Evolutionary conservation across 371 early-diverging fungal species (phyloP).

Genomic region (Apophysomyces elegans): DNA sequence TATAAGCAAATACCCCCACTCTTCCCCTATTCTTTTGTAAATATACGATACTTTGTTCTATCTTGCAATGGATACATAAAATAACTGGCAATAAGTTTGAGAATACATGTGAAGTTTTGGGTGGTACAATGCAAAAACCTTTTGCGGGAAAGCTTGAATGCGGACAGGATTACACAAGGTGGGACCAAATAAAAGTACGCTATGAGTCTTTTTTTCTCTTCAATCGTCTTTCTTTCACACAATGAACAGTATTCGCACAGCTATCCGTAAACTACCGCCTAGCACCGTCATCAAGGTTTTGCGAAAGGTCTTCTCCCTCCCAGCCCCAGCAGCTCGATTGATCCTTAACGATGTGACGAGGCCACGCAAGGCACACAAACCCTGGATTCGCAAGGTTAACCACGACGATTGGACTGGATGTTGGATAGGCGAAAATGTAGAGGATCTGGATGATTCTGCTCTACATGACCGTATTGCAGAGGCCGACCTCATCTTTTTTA

Average conservation of each 20-base stretch:
- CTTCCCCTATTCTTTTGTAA: background rate
- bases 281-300: constrained; percentile 40
- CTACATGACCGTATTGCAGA: constrained; percentile 32
- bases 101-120: constrained; percentile 11
- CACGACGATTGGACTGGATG: constrained; percentile 46
- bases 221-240: constrained; percentile 8
- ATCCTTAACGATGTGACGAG: constrained; percentile 44
- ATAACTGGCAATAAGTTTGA: constrained; percentile 2
- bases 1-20: background rate
- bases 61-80: constrained; percentile 8
- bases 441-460: constrained; percentile 22
- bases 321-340: constrained; percentile 43
- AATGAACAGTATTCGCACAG: constrained; percentile 44
- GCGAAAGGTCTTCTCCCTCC: constrained; percentile 41
- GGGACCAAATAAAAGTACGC: background rate
- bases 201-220: constrained; percentile 11
- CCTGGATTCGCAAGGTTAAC: constrained; percentile 47
- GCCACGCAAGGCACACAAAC: constrained; percentile 41
- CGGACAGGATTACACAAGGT: background rate
- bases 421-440: constrained; percentile 48
- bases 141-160: constrained; percentile 5
- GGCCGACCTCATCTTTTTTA: constrained; percentile 44
- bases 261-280: constrained; percentile 42
- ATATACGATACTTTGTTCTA: background rate
- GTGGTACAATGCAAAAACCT: constrained; percentile 6